Conservation (phyloP, 208 protist species). For the Phytomonas sp. region DNA sequence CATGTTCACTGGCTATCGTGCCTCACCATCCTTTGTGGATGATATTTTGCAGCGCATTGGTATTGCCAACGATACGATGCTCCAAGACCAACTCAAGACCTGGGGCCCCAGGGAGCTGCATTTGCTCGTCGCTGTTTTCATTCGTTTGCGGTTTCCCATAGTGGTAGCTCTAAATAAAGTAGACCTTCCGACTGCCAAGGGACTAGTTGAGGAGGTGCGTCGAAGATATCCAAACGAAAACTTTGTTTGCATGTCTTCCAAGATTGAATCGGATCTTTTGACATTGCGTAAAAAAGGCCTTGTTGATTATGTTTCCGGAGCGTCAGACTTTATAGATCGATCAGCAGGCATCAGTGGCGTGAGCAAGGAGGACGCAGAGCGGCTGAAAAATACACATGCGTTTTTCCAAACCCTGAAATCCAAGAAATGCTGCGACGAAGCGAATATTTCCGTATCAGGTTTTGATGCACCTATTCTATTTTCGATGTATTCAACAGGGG, state of each 20-base stretch:
- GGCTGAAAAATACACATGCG: conserved; percentile 18
- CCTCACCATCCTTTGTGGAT: conserved; percentile 63
- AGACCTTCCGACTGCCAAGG: conserved; percentile 51
- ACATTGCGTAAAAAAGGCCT: conserved; percentile 39
- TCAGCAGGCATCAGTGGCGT: conserved; percentile 12
- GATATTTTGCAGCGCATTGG: conserved; percentile 46
- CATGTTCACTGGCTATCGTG: conserved; percentile 91
- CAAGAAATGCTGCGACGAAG: neutral
- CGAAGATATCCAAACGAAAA: conserved; percentile 55
- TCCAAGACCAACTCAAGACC: conserved; percentile 20
- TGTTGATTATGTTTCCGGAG: conserved; percentile 57
- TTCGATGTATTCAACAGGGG: conserved; percentile 50
- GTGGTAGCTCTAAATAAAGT: conserved; percentile 90
- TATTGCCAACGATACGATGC: conserved; percentile 32
- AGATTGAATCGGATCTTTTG: conserved; percentile 71
- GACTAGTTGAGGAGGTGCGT: conserved; percentile 32
- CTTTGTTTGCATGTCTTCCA: conserved; percentile 71
- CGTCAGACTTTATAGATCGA: conserved; percentile 14
- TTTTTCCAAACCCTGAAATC: conserved; percentile 23
- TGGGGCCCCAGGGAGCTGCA: conserved; percentile 81
- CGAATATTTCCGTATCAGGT: neutral
- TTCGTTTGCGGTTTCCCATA: conserved; percentile 86
- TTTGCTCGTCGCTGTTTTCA: conserved; percentile 83
- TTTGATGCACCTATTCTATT: neutral
- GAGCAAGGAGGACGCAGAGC: conserved; percentile 19